Evolutionary conservation across 352 stramenopile genomes (phyloP).

Genomic region (Paralagenidium karlingii): DNA sequence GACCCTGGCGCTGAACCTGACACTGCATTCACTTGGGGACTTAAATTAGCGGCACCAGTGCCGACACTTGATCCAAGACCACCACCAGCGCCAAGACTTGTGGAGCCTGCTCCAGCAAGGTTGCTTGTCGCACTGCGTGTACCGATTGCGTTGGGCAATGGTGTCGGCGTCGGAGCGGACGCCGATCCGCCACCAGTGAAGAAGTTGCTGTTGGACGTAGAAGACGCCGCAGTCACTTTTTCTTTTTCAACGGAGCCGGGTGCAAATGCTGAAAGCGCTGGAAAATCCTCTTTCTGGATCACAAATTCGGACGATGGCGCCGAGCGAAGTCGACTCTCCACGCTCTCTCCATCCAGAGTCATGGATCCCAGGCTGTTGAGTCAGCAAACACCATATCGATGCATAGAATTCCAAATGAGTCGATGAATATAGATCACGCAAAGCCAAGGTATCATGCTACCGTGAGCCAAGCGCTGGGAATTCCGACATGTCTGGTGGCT

Average conservation of each 20-base stretch:
- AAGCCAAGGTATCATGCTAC: constrained; percentile 10
- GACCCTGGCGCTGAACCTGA: no score
- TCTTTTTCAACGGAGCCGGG: constrained; percentile 5
- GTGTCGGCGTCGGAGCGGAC: neutral
- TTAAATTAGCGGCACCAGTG: no score
- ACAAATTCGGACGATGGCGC: constrained; percentile 59
- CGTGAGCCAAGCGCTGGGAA: constrained; percentile 60
- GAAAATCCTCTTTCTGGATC: constrained; percentile 82
- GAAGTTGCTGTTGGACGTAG: constrained; percentile 1
- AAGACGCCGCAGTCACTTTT: neutral
- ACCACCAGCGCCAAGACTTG: no score
- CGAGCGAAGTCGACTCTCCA: constrained; percentile 12
- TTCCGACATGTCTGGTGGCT: constrained; percentile 73
- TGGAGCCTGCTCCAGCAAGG: no score
- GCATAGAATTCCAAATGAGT: neutral
- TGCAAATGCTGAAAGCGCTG: constrained; percentile 59
- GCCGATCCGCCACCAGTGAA: constrained; percentile 1
- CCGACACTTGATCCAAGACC: no score
- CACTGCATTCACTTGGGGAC: constrained; percentile 5
- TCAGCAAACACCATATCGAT: constrained; percentile 1
- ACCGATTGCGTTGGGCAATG: no score
- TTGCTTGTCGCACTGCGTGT: constrained; percentile 1
- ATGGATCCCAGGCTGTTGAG: constrained; percentile 36
- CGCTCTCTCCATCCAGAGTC: constrained; percentile 30
- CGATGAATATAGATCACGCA: neutral